These are phyloP conservation scores for Asterochloris erici DNA, from an alignment of 139 green algal genomes.

Conservation along the genomic window DNA sequence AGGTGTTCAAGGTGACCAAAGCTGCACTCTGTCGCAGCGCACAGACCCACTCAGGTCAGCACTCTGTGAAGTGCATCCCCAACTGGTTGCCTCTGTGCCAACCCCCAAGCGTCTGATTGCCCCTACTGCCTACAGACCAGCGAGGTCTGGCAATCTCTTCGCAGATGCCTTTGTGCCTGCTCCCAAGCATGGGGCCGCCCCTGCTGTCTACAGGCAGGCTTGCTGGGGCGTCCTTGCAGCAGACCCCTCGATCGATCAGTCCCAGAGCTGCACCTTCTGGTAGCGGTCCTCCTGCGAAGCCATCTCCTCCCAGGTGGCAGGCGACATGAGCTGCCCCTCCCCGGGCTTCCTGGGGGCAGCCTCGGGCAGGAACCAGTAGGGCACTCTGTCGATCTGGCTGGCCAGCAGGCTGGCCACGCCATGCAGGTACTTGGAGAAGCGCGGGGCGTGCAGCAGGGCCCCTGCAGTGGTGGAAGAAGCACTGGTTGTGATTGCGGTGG, in stretches of 20 bases:
- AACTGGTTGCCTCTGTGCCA: too few relatives aligned
- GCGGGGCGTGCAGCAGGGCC: conserved; percentile 66
- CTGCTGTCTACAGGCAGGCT: too few relatives aligned
- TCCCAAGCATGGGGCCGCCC: too few relatives aligned
- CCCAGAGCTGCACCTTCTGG: conserved; percentile 2
- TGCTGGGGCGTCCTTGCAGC: background rate
- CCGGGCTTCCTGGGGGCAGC: background rate
- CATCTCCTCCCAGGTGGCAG: conserved; percentile 69
- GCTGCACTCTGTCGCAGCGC: too few relatives aligned
- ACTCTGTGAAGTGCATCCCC: too few relatives aligned
- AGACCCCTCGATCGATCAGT: background rate
- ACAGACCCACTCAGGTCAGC: too few relatives aligned
- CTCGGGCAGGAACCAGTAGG: conserved; percentile 71
- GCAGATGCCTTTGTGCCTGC: too few relatives aligned
- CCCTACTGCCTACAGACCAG: too few relatives aligned
- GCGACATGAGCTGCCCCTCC: conserved; percentile 33
- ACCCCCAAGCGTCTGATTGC: too few relatives aligned
- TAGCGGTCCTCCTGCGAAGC: conserved; percentile 23
- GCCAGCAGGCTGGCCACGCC: conserved; percentile 41
- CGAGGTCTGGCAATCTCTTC: too few relatives aligned
- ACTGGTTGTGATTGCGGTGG: background rate
- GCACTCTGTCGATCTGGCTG: conserved; percentile 19
- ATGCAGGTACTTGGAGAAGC: conserved; percentile 86
- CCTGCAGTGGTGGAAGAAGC: conserved; percentile 23
- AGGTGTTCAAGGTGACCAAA: too few relatives aligned